These are phyloP conservation scores for Poa annua DNA, from an alignment of 176 grass and related monocot species.

Conservation along the genomic window DNA sequence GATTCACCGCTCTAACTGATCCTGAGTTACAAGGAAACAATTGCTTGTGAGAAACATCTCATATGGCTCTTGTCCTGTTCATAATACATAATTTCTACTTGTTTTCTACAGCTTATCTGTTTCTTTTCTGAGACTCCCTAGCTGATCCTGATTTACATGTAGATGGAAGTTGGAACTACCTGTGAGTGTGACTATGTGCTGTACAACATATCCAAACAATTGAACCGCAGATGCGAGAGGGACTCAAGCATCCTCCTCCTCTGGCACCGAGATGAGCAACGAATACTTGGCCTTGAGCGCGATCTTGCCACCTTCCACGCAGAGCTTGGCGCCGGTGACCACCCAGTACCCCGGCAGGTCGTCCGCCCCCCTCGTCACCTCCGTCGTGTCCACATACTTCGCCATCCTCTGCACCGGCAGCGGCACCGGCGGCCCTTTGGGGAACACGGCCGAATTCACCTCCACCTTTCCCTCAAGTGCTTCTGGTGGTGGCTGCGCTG, in stretches of 20 bases:
- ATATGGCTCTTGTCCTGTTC: no score
- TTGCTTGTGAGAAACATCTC: not conserved
- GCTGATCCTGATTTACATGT: no score
- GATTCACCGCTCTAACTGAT: not conserved
- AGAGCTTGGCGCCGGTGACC: constrained; percentile 83
- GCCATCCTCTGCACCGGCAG: constrained; percentile 79
- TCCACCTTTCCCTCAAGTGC: constrained; percentile 54
- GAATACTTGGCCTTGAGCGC: constrained; percentile 83
- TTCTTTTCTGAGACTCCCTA: no score
- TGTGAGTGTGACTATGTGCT: not conserved
- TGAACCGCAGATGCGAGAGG: not conserved
- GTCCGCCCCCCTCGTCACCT: constrained; percentile 69
- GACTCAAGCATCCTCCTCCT: constrained; percentile 51
- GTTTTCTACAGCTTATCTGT: no score
- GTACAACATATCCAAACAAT: not conserved
- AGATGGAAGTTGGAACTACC: no score
- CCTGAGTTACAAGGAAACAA: constrained; percentile 4
- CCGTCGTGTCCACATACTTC: constrained; percentile 71
- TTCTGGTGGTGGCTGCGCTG: not conserved
- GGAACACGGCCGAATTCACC: constrained; percentile 90
- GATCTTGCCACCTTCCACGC: constrained; percentile 70
- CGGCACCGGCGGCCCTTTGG: constrained; percentile 83
- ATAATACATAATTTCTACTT: no score
- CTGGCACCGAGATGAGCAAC: constrained; percentile 60
- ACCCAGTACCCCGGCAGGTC: constrained; percentile 92